These are phyloP conservation scores for Moesziomyces sp. DNA, from an alignment of 1,284 basidiomycete species.

Conservation along the genomic window DNA sequence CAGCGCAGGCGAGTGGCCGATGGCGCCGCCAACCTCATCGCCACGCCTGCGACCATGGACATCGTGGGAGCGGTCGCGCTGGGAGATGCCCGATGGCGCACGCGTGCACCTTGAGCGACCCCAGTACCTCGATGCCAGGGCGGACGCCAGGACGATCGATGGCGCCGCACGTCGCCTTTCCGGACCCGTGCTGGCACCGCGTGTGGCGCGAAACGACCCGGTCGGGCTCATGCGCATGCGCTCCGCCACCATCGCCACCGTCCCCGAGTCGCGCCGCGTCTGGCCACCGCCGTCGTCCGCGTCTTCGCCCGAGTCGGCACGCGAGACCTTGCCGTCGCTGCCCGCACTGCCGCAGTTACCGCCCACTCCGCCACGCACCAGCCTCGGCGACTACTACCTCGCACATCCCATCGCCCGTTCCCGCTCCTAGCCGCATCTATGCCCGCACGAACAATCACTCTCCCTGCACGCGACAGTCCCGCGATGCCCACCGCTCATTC, in stretches of 20 bases:
- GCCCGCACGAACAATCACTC: no score
- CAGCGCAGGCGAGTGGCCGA: constrained; percentile 5
- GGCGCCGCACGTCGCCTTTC: no score
- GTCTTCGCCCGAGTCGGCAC: background rate
- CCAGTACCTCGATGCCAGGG: no score
- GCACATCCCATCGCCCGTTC: constrained; percentile 28
- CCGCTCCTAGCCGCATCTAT: background rate
- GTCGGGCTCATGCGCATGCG: constrained; percentile 1
- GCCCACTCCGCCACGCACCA: constrained; percentile 6
- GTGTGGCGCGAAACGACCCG: background rate
- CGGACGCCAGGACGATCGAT: no score
- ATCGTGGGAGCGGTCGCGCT: no score
- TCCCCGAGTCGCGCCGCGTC: constrained; percentile 1
- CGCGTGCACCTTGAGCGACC: no score
- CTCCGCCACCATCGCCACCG: constrained; percentile 23
- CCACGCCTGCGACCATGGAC: no score
- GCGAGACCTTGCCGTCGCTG: background rate
- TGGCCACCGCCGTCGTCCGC: background rate
- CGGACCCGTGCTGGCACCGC: no score
- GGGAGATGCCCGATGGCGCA: no score
- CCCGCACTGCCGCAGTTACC: constrained; percentile 11
- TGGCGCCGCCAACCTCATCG: background rate
- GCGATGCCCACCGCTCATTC: no score
- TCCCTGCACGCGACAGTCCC: no score
- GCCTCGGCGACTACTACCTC: constrained; percentile 35